Evolutionary conservation across 441 rosid species (phyloP).

Genomic region (Theobroma grandiflorum): DNA sequence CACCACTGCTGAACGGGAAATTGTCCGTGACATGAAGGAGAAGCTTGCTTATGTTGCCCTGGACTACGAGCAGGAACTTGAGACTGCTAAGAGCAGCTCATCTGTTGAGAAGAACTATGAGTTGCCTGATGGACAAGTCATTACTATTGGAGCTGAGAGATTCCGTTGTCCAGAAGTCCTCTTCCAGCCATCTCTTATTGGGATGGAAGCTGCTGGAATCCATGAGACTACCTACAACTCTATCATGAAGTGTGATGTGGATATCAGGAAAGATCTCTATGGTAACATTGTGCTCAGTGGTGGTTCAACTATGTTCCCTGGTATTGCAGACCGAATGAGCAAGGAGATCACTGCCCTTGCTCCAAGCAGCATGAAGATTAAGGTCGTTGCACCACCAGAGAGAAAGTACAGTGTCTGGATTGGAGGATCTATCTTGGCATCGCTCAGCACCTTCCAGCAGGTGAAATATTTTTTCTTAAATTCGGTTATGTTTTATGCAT

Average conservation of each 20-base stretch:
- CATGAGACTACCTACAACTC: constrained; percentile 89
- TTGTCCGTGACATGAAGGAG: constrained; percentile 89
- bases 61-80: constrained; percentile 76
- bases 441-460: constrained; percentile 58
- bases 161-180: constrained; percentile 75
- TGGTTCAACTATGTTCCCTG: constrained; percentile 50
- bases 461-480: constrained; percentile 19
- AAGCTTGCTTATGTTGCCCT: constrained; percentile 78
- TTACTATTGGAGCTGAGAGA: constrained; percentile 71
- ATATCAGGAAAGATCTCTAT: constrained; percentile 62
- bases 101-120: constrained; percentile 79
- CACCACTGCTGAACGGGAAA: constrained; percentile 87
- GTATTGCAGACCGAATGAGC: constrained; percentile 53
- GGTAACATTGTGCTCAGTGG: constrained; percentile 52
- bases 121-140: constrained; percentile 76
- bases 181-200: constrained; percentile 71
- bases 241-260: constrained; percentile 90
- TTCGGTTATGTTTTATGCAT: neutral
- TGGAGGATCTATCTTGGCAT: constrained; percentile 48
- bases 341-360: constrained; percentile 52
- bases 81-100: constrained; percentile 72
- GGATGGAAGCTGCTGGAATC: constrained; percentile 82
- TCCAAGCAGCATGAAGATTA: constrained; percentile 46
- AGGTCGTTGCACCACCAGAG: constrained; percentile 50
- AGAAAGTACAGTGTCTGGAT: constrained; percentile 53